Evolutionary conservation across 495 filamentous ascomycete species (phyloP), one percentile per base, ranked within the genome.

Genomic region (Aspergillus diversus): DNA sequence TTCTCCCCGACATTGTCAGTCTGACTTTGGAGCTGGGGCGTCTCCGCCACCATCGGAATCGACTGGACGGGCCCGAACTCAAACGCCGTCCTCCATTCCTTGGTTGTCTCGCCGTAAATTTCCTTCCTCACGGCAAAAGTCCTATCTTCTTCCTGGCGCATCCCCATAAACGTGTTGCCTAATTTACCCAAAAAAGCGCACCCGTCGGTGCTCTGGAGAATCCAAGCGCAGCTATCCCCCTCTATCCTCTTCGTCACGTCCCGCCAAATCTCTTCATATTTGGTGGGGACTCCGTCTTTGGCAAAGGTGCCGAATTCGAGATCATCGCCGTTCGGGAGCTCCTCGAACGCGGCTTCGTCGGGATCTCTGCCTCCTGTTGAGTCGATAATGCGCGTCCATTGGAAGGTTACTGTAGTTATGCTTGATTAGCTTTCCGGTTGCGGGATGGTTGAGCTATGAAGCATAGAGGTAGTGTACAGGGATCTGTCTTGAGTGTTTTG

Each of bases 321-420:
- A 21, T 49, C 46, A 17, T 49, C 46, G 16, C 46, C 46, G 17
- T 49, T 16, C 2, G 46, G 46, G 8, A 49, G 46, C 17, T 49
- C 46, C 7, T 49, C 13, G 46, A 49, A 49, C 3, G 17, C 46
- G 46, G 46, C 46, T 49, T 49, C 46, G 46, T 49, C 46, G 8
- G 46, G 46, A 12, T 49, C 4, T 12, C 7, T 49, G 15, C 46
- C 16, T 17, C 46, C 46, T 8, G 16, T 49, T 3, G 46, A 49
- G 17, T 49, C 46, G 17, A 49, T 49, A 17, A 49, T 49, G 46
- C 46, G 46, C 17, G 46, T 17, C 46, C 46, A 49, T 15, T 49
- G 46, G 17, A 49, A 49, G 16, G 46, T 49, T 21, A 49, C 46
- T 49, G 7, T 49, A 11, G 39, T 43, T 12, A 7, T 16, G 17